Conservation (phyloP, 1,139 yeast species). For the Taphrina pruni region DNA sequence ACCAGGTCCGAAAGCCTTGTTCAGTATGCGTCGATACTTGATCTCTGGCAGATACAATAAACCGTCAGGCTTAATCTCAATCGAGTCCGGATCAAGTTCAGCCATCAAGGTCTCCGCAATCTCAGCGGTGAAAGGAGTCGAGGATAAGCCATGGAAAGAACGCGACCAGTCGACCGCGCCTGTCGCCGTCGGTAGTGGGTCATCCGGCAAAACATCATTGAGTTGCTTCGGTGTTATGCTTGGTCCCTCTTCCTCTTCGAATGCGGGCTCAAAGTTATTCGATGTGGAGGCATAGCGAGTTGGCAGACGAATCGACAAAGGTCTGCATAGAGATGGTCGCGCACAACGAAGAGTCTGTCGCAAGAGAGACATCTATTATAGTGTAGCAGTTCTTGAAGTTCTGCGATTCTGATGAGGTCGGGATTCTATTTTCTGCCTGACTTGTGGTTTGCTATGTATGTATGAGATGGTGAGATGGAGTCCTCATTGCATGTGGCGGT, state of each 20-base stretch:
- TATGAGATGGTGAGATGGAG: no score
- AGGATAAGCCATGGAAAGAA: constrained; percentile 82
- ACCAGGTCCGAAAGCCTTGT: constrained; percentile 95
- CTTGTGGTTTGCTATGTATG: no score
- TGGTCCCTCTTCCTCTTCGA: background rate
- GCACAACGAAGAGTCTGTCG: constrained; percentile 6
- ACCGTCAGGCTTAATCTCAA: constrained; percentile 96
- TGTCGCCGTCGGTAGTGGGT: constrained; percentile 6
- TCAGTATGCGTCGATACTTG: constrained; percentile 85
- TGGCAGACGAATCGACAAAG: background rate
- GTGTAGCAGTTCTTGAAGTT: background rate
- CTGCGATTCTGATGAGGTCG: no score
- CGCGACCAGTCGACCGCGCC: constrained; percentile 64
- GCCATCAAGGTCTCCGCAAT: constrained; percentile 66
- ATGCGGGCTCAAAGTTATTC: background rate
- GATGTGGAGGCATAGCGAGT: constrained; percentile 21
- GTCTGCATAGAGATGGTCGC: background rate
- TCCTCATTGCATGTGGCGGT: no score
- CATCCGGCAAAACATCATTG: constrained; percentile 21
- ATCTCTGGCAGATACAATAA: constrained; percentile 89
- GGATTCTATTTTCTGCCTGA: no score
- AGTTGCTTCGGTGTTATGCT: constrained; percentile 4
- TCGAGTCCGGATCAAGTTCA: constrained; percentile 68
- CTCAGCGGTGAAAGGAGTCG: constrained; percentile 69
- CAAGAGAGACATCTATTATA: background rate